These are phyloP conservation scores for Coemansia sp. DNA, from an alignment of 192 early-diverging fungal genomes.

Conservation along the genomic window DNA sequence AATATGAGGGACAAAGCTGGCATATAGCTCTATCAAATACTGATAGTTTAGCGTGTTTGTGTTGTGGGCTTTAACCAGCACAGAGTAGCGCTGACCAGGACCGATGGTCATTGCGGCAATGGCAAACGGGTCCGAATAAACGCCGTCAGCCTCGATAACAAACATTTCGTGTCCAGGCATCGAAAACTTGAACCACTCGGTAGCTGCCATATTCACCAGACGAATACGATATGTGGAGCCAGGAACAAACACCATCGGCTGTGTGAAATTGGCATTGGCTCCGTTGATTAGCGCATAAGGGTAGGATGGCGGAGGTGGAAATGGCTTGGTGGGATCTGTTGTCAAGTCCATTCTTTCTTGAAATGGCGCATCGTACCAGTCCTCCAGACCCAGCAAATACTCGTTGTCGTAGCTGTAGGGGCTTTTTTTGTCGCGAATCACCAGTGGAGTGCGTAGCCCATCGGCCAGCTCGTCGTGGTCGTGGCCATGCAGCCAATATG, in stretches of 20 bases:
- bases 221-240: slow-evolving; percentile 78
- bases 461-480: slow-evolving; percentile 69
- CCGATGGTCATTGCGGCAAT: slow-evolving; percentile 59
- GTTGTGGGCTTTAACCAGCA: slow-evolving; percentile 69
- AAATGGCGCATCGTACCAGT: slow-evolving; percentile 45
- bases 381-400: slow-evolving; percentile 59
- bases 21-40: slow-evolving; percentile 61
- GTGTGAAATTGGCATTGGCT: slow-evolving; percentile 49
- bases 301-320: neutral
- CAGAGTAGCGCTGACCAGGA: slow-evolving; percentile 74
- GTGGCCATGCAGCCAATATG: slow-evolving; percentile 82
- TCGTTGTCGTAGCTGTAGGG: slow-evolving; percentile 66
- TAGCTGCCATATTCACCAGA: slow-evolving; percentile 68
- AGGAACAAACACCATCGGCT: slow-evolving; percentile 60
- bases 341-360: slow-evolving; percentile 41
- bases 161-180: slow-evolving; percentile 73
- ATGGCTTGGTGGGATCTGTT: slow-evolving; percentile 59
- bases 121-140: slow-evolving; percentile 55
- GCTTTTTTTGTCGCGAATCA: slow-evolving; percentile 56
- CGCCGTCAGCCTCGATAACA: slow-evolving; percentile 79
- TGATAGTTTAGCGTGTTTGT: slow-evolving; percentile 60
- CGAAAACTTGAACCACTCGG: slow-evolving; percentile 65
- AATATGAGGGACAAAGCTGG: slow-evolving; percentile 46
- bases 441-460: slow-evolving; percentile 68
- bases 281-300: slow-evolving; percentile 24